Evolutionary conservation across 257 asterid genomes (phyloP).

Genomic region (Marsdenia floribunda): DNA sequence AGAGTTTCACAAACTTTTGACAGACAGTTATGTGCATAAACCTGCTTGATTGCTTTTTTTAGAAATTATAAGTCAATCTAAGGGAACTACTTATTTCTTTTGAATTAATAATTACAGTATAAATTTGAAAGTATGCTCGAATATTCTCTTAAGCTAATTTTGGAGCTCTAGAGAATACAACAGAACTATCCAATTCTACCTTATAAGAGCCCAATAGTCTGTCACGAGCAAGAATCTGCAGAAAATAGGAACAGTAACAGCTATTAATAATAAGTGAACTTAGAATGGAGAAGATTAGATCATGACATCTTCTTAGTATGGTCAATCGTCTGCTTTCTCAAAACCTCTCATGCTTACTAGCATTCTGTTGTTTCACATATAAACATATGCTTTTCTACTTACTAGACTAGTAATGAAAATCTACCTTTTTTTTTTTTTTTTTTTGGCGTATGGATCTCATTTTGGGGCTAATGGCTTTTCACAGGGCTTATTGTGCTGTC

Average conservation of each 20-base stretch:
- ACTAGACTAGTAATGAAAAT: neutral
- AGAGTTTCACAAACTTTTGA: slow-evolving; percentile 14
- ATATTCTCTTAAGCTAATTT: slow-evolving; percentile 1
- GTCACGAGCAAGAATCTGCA: slow-evolving; percentile 88
- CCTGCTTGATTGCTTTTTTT: slow-evolving; percentile 1
- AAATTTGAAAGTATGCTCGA: neutral
- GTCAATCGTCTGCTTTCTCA: neutral
- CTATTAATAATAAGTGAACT: neutral
- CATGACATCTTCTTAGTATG: neutral
- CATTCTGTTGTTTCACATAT: neutral
- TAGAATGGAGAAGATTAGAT: neutral
- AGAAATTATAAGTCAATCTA: neutral
- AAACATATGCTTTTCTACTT: neutral
- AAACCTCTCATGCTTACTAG: neutral
- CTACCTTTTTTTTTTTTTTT: neutral
- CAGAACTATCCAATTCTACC: slow-evolving; percentile 37
- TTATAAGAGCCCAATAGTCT: slow-evolving; percentile 75
- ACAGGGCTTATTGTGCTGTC: neutral
- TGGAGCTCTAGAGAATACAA: slow-evolving; percentile 8
- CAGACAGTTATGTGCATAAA: neutral
- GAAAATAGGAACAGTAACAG: slow-evolving; percentile 5
- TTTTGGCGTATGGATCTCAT: neutral
- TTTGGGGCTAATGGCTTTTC: neutral
- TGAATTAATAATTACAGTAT: neutral
- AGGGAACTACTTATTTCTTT: neutral